Evolutionary conservation across 2,329 filamentous ascomycete species (phyloP).

Genomic region (Drechslerella coelobrocha): DNA sequence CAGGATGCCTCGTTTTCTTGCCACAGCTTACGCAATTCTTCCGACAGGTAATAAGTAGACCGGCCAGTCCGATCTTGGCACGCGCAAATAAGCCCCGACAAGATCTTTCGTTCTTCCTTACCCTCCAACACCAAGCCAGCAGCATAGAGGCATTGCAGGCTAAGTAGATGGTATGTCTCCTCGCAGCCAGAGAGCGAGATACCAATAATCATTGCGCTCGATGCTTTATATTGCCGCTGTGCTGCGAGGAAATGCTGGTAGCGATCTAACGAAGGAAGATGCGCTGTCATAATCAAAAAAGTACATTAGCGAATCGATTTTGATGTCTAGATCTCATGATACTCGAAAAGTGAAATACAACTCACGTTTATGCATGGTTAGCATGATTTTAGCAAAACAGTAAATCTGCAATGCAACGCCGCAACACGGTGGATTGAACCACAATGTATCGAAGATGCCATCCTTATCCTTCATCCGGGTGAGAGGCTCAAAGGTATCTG

Average conservation of each 20-base stretch:
- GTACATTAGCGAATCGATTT: conserved; percentile 12
- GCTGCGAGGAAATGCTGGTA: conserved; percentile 48
- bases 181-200: conserved; percentile 41
- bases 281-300: conserved; percentile 13
- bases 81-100: conserved; percentile 34
- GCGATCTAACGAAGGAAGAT: conserved; percentile 42
- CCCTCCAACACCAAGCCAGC: conserved; percentile 44
- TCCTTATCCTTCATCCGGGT: conserved; percentile 45
- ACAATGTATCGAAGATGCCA: conserved; percentile 44
- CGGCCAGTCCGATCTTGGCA: conserved; percentile 42
- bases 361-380: conserved; percentile 50
- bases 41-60: conserved; percentile 42
- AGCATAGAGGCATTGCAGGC: conserved; percentile 45
- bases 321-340: too few relatives aligned
- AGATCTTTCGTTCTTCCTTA: conserved; percentile 46
- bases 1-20: conserved; percentile 35
- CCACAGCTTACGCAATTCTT: conserved; percentile 48
- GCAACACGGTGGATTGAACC: conserved; percentile 46
- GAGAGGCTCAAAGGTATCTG: conserved; percentile 45
- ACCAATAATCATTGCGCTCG: conserved; percentile 46
- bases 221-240: conserved; percentile 38
- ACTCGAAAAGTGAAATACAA: neutral
- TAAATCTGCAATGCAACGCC: conserved; percentile 47
- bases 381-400: conserved; percentile 46
- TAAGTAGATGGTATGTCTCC: conserved; percentile 45